Base-by-base conservation (phyloP, 805 yeast genomes). In the Blastobotrys parvus region DNA sequence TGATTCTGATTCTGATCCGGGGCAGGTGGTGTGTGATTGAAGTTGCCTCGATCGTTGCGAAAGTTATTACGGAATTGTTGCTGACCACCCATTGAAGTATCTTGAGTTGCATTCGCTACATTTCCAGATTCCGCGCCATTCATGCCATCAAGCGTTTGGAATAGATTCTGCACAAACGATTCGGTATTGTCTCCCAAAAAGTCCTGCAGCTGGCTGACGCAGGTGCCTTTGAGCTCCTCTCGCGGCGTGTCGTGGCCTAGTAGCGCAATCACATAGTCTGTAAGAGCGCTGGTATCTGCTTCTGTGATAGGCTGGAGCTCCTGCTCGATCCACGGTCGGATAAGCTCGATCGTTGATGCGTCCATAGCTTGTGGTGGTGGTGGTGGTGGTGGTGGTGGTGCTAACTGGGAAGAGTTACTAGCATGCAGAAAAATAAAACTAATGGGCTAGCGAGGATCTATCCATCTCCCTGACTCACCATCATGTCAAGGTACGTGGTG, bases 181-280 rank as follows among this genome's bases (percentile, higher is more conserved):
- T 45, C 51, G 4, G 67, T 58, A 22, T 57, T 39, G 1, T 56
- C 61, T 18, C 56, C 61, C 40, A 69, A 49, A 36, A 72, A 69
- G 47, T 71, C 76, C 13, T 50, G 56, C 39, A 71, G 59, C 41
- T 70, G 68, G 1, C 54, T 46, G 17, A 54, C 39, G 41, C 71
- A 57, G 41, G 62, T 46, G 31, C 53, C 53, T 15, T 54, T 43
- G 37, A 68, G 54, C 49, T 66, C 68, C 1, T 49, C 61, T 3
- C 52, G 60, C 7, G 67, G 53, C 25, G 62, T 55, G 17, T 63
- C 64, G 47, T 69, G 62, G 32, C 63, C 50, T 21, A 72, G 52
- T 27, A 72, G 53, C 1, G 74, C 71, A 21, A 69, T 31, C 16
- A 71, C 67, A 49, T 70, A 72, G 38, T 71, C 75, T 1, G 70